Evolutionary conservation across 768 basidiomycete species (phyloP).

Genomic region (Holtermannia corniformis): DNA sequence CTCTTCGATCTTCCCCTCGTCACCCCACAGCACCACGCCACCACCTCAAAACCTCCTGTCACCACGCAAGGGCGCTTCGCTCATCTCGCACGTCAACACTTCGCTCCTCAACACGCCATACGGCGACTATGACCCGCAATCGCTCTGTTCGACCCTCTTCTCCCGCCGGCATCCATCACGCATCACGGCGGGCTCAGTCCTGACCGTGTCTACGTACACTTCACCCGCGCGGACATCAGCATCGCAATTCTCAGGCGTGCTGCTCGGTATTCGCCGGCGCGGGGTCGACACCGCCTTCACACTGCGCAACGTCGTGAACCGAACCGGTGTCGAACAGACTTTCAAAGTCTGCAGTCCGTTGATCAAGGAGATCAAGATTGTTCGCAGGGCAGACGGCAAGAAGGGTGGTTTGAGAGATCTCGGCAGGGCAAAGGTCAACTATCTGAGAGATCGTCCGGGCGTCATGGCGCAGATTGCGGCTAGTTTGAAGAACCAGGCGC

Average conservation of each 20-base stretch:
- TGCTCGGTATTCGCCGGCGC: constrained; percentile 59
- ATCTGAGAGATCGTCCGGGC: constrained; percentile 35
- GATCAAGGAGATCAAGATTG: constrained; percentile 73
- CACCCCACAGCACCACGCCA: constrained; percentile 7
- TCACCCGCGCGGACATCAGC: constrained; percentile 61
- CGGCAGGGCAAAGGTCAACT: constrained; percentile 33
- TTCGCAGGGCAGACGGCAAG: constrained; percentile 39
- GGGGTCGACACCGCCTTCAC: constrained; percentile 82
- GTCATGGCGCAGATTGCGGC: constrained; percentile 35
- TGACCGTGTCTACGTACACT: constrained; percentile 57
- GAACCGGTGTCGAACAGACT: constrained; percentile 88
- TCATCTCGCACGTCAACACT: constrained; percentile 45
- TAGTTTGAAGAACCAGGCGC: constrained; percentile 23
- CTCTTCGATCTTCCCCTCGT: constrained; percentile 5
- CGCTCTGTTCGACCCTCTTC: constrained; percentile 61
- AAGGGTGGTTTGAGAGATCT: constrained; percentile 26
- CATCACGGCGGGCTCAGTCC: constrained; percentile 72
- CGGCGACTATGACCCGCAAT: constrained; percentile 50
- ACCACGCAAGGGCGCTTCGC: constrained; percentile 26
- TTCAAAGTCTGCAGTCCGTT: constrained; percentile 79
- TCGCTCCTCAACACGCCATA: constrained; percentile 45
- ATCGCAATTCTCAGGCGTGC: constrained; percentile 67
- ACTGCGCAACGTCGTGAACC: constrained; percentile 78
- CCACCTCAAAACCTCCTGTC: constrained; percentile 15
- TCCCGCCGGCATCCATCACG: constrained; percentile 58